phyloP scores from a whole-genome alignment of 2,329 filamentous ascomycete species.

The Ambrosiella beaveri region DNA sequence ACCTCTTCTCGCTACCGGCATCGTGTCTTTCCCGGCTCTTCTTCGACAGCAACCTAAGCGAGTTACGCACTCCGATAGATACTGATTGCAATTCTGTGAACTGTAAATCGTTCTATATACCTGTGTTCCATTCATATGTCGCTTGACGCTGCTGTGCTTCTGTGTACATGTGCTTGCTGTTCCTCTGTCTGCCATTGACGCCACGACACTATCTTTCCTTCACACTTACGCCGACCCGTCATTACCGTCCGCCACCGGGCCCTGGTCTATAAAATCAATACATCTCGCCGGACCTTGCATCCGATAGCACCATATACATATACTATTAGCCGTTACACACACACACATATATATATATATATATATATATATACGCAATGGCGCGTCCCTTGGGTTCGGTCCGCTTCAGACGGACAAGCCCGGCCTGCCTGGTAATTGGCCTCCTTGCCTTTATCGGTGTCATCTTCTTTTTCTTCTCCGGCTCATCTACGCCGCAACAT shows the following conservation, averaged over 20 bases:
- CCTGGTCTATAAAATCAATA: neutral
- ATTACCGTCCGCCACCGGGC: neutral
- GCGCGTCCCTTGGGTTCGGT: constrained; percentile 43
- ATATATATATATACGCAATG: constrained; percentile 20
- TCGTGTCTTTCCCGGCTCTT: neutral
- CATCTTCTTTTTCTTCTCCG: constrained; percentile 42
- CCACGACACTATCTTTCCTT: neutral
- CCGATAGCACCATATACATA: neutral
- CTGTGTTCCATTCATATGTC: neutral
- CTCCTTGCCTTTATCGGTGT: constrained; percentile 55
- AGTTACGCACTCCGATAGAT: neutral
- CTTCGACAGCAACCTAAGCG: neutral
- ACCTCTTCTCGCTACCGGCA: neutral
- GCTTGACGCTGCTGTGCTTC: neutral
- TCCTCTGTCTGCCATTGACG: neutral
- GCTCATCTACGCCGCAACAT: constrained; percentile 26
- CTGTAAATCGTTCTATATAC: neutral
- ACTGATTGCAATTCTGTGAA: constrained; percentile 2
- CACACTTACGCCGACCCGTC: neutral
- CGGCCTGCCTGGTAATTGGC: constrained; percentile 55
- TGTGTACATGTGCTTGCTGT: neutral
- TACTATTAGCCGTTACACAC: no score
- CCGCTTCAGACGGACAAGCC: constrained; percentile 65
- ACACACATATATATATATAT: no score
- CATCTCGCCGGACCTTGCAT: neutral